phyloP scores from a whole-genome alignment of 768 basidiomycete species.

The Pleurotus salmoneostramineus region DNA sequence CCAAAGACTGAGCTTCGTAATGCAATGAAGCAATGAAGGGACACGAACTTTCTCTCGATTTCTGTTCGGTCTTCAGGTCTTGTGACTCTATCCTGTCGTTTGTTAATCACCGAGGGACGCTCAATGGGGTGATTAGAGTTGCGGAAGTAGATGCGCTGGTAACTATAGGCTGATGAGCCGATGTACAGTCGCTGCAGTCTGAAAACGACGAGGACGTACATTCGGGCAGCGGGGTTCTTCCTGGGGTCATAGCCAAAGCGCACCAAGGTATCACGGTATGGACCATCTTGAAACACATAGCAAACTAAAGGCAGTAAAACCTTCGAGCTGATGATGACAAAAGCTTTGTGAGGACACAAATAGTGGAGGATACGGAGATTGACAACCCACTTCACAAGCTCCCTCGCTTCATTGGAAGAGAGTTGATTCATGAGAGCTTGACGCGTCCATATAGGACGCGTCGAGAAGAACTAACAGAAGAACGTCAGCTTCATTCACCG shows the following conservation, averaged over 20 bases:
- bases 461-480: conserved; percentile 51
- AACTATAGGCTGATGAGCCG: conserved; percentile 42
- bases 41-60: conserved; percentile 43
- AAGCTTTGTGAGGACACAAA: no score
- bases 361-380: background rate
- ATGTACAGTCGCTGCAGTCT: background rate
- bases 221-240: conserved; percentile 61
- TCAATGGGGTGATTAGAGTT: conserved; percentile 80
- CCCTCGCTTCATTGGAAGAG: conserved; percentile 56
- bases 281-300: conserved; percentile 92
- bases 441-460: conserved; percentile 90
- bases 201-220: conserved; percentile 47
- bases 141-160: conserved; percentile 89
- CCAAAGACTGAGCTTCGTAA: background rate
- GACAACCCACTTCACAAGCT: conserved; percentile 68
- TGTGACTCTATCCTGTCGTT: conserved; percentile 54
- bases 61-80: conserved; percentile 24
- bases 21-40: conserved; percentile 4
- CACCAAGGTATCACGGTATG: conserved; percentile 88
- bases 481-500: background rate
- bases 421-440: conserved; percentile 83
- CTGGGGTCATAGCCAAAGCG: conserved; percentile 90
- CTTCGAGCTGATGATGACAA: conserved; percentile 57
- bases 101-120: conserved; percentile 70
- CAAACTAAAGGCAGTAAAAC: conserved; percentile 73